Base-by-base conservation (phyloP, 2,329 filamentous ascomycete genomes). In the Colletotrichum viniferum region DNA sequence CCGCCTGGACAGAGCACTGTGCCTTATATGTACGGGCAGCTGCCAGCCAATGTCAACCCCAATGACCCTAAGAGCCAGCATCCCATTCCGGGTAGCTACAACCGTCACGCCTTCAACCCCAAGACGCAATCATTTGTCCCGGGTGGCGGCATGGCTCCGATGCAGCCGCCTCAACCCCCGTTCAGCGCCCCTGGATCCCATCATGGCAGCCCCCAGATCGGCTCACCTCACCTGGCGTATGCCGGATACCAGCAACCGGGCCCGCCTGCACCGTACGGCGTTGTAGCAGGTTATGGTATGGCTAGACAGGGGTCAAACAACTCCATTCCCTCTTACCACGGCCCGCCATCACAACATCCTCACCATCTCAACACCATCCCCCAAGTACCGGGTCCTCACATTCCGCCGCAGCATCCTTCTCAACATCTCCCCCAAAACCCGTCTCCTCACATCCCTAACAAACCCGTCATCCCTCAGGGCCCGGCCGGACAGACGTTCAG, bases 71-170 rank as follows among this genome's bases (percentile, higher is more conserved):
- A 94, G 83, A 91, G 90, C 73, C 94, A 96, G 81, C 95, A 98
- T 82, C 94, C 95, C 7, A 92, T 97, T 72, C 95, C 95, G 16
- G 95, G 95, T 43, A 97, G 94, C 84, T 97, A 91, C 78, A 95
- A 94, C 81, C 90, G 96, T 73, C 95, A 95, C 79, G 92, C 94
- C 14, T 98, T 98, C 86, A 98, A 98, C 81, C 96, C 96, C 1
- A 96, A 98, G 85, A 98, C 95, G 18, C 95, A 98, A 81, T 94
- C 96, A 0, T 98, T 98, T 83, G 91, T 98, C 28, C 96, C 96
- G 3, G 87, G 77, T 32, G 83, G 85, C 21, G 81, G 91, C 76
- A 87, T 84, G 77, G 84, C 86, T 34, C 85, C 88, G 5, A 86
- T 88, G 77, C 88, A 87, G 55, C 85, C 85, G 36, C 85, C 88